Percentiles rank a stretch among this genome's conserved stretches.
These are phyloP conservation scores for Phylloporus sp. DNA, from an alignment of 768 basidiomycete species.

Conservation along the genomic window DNA sequence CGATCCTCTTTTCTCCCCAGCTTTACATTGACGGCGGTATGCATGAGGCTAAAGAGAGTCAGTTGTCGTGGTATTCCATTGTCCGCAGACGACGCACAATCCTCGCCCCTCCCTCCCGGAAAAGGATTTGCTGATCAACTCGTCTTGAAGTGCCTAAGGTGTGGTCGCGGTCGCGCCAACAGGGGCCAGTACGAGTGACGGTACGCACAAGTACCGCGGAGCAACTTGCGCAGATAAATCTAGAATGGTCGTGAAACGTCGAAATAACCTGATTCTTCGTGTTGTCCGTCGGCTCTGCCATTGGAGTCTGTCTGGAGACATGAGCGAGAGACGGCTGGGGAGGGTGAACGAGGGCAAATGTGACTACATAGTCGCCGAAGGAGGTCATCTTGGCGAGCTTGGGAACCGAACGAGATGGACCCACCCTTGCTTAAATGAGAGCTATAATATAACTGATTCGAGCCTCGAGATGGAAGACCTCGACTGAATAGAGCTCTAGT, in stretches of 20 bases:
- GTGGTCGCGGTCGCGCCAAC: not conserved
- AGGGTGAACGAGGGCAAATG: constrained; percentile 12
- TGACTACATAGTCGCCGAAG: constrained; percentile 20
- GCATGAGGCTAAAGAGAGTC: constrained; percentile 51
- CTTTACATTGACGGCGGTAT: constrained; percentile 72
- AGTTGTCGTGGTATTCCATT: not conserved
- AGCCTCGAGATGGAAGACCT: not conserved
- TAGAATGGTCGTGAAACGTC: constrained; percentile 60
- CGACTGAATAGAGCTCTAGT: no score
- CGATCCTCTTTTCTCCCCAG: constrained; percentile 72
- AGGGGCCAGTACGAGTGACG: not conserved
- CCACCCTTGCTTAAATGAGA: constrained; percentile 4
- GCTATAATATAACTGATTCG: not conserved
- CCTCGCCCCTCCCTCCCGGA: constrained; percentile 79
- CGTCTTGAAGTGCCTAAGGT: constrained; percentile 69
- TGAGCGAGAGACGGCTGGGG: not conserved
- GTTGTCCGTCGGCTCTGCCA: constrained; percentile 33
- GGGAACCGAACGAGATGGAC: not conserved
- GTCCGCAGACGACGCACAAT: constrained; percentile 47
- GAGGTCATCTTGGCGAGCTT: constrained; percentile 14
- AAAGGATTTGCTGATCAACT: constrained; percentile 80
- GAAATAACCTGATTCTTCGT: constrained; percentile 55
- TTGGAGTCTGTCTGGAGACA: constrained; percentile 2
- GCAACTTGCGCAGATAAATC: constrained; percentile 64
- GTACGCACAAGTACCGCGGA: constrained; percentile 61